Evolutionary conservation across 805 yeast genomes (phyloP).

Genomic region (Yueomyces sp.): DNA sequence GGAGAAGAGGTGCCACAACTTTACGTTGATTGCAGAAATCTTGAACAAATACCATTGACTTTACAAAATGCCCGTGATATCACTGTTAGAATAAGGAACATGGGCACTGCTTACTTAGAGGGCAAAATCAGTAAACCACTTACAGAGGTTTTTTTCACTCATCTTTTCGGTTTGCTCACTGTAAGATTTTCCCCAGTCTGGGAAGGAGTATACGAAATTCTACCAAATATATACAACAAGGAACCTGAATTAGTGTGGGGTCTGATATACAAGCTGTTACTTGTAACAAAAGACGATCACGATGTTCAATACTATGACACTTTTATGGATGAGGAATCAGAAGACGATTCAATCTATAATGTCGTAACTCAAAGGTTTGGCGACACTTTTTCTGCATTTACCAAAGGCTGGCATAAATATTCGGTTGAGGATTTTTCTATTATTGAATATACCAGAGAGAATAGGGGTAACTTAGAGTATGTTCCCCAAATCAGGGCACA

Average conservation of each 20-base stretch:
- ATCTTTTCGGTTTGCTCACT: slow-evolving; percentile 56
- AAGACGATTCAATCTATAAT: slow-evolving; percentile 23
- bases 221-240: slow-evolving; percentile 34
- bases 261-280: slow-evolving; percentile 27
- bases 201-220: slow-evolving; percentile 55
- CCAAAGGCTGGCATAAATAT: slow-evolving; percentile 23
- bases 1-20: slow-evolving; percentile 26
- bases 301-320: slow-evolving; percentile 10
- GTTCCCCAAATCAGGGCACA: slow-evolving; percentile 40
- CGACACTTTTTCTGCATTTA: slow-evolving; percentile 25
- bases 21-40: slow-evolving; percentile 37
- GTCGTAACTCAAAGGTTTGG: slow-evolving; percentile 34
- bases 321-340: slow-evolving; percentile 3
- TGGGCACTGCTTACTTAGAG: slow-evolving; percentile 33
- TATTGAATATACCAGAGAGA: slow-evolving; percentile 23
- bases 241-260: slow-evolving; percentile 42
- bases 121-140: slow-evolving; percentile 11
- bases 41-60: slow-evolving; percentile 66
- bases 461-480: slow-evolving; percentile 26
- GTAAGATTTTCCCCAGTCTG: slow-evolving; percentile 76
- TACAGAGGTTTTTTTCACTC: slow-evolving; percentile 25
- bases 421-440: slow-evolving; percentile 25
- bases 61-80: slow-evolving; percentile 63
- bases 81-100: slow-evolving; percentile 48
- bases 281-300: slow-evolving; percentile 10